phyloP scores from a whole-genome alignment of 2,329 filamentous ascomycete species.

The Plenodomus biglobosus region DNA sequence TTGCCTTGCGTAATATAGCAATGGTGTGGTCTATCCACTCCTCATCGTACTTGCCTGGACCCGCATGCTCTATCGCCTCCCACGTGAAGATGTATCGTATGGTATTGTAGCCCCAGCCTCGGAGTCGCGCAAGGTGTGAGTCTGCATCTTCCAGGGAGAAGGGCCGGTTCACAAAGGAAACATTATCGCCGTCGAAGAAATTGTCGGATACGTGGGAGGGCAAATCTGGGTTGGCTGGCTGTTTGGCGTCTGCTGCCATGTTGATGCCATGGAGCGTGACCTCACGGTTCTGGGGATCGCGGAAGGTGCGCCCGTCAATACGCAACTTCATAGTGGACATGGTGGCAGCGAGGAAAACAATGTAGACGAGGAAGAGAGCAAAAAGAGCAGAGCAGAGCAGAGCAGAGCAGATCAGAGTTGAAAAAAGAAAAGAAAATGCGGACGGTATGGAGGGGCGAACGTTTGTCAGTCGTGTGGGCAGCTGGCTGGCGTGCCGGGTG shows the following conservation, averaged over 20 bases:
- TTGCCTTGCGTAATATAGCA: slow-evolving; percentile 77
- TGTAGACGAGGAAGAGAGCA: slow-evolving; percentile 1
- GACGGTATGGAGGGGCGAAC: too few species aligned
- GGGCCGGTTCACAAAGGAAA: slow-evolving; percentile 84
- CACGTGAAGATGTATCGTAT: slow-evolving; percentile 97
- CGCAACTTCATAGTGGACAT: slow-evolving; percentile 78
- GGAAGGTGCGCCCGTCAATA: slow-evolving; percentile 84
- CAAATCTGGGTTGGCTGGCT: slow-evolving; percentile 76
- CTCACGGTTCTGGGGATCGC: slow-evolving; percentile 78
- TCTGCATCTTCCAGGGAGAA: slow-evolving; percentile 83
- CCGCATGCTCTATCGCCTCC: slow-evolving; percentile 95
- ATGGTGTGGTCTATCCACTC: slow-evolving; percentile 92
- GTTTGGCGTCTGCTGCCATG: slow-evolving; percentile 85
- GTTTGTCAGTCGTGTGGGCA: too few species aligned
- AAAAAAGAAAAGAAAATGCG: neutral
- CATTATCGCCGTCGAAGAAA: slow-evolving; percentile 91
- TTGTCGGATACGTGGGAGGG: slow-evolving; percentile 75
- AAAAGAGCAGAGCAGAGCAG: neutral
- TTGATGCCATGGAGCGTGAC: slow-evolving; percentile 93
- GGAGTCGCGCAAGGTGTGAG: slow-evolving; percentile 80
- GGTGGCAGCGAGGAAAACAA: slow-evolving; percentile 3
- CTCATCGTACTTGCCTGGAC: slow-evolving; percentile 90
- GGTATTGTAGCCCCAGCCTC: slow-evolving; percentile 91
- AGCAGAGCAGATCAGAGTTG: neutral
- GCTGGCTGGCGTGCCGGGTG: too few species aligned